Evolutionary conservation across 192 early-diverging fungal species (phyloP).

Genomic region (Coemansia sp.): DNA sequence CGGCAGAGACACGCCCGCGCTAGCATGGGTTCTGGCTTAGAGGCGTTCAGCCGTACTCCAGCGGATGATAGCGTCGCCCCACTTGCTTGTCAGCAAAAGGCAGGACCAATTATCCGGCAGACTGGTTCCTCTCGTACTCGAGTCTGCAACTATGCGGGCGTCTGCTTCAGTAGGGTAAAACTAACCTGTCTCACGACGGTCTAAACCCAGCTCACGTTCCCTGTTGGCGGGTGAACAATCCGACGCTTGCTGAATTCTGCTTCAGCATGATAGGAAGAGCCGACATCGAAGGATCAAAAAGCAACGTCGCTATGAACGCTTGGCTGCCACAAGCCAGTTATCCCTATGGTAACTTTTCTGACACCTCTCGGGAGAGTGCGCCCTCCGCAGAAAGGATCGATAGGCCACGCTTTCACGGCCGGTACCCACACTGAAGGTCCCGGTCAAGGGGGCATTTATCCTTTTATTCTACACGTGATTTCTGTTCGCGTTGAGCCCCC

Average conservation of each 20-base stretch:
- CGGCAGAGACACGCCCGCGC: too few species aligned
- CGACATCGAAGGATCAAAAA: slow-evolving; percentile 84
- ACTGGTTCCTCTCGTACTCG: slow-evolving; percentile 75
- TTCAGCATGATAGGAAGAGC: slow-evolving; percentile 83
- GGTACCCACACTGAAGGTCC: slow-evolving; percentile 62
- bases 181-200: slow-evolving; percentile 95
- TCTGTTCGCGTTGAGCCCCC: slow-evolving; percentile 69
- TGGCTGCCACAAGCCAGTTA: slow-evolving; percentile 72
- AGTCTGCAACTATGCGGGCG: slow-evolving; percentile 69
- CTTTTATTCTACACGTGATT: slow-evolving; percentile 72
- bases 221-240: slow-evolving; percentile 85
- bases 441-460: slow-evolving; percentile 70
- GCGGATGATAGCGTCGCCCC: slow-evolving; percentile 71
- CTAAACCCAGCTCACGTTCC: slow-evolving; percentile 92
- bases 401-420: slow-evolving; percentile 69
- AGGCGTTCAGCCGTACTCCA: slow-evolving; percentile 73
- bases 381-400: slow-evolving; percentile 55
- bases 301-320: slow-evolving; percentile 80
- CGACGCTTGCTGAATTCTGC: slow-evolving; percentile 81
- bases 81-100: slow-evolving; percentile 66
- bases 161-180: slow-evolving; percentile 88
- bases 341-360: slow-evolving; percentile 82
- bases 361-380: slow-evolving; percentile 68
- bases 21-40: slow-evolving; percentile 72
- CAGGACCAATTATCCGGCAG: slow-evolving; percentile 69